These are phyloP conservation scores for Vitis rotundifolia DNA, from an alignment of 164 flowering plant genomes.

Conservation along the genomic window DNA sequence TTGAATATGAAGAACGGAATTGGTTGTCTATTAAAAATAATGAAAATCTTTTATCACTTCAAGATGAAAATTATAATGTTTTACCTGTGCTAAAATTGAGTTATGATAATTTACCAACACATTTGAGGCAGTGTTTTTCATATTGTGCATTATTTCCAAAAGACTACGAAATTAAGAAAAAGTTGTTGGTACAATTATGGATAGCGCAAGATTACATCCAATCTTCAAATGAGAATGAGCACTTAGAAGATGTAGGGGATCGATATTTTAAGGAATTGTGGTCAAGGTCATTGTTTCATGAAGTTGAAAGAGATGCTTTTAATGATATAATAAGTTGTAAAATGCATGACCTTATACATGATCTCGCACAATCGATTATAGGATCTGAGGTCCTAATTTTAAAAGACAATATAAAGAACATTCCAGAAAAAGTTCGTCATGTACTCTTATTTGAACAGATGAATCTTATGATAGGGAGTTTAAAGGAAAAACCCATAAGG, in stretches of 20 bases:
- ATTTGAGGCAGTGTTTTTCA: background rate
- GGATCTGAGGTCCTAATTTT: too few species aligned
- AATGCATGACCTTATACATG: background rate
- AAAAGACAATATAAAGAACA: too few species aligned
- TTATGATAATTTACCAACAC: background rate
- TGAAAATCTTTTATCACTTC: background rate
- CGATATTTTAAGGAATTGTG: background rate
- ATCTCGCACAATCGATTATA: background rate
- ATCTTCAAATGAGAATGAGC: background rate
- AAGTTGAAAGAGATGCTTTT: background rate
- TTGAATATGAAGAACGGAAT: background rate
- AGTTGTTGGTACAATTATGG: background rate
- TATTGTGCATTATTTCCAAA: background rate
- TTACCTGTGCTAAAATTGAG: background rate
- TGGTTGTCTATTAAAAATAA: too few species aligned
- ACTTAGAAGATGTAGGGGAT: background rate
- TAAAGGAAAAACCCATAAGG: too few species aligned
- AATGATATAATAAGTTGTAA: too few species aligned
- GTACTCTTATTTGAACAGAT: too few species aligned
- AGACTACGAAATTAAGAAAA: background rate
- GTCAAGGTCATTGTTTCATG: background rate
- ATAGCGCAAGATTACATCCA: conserved; percentile 3
- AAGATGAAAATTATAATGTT: background rate
- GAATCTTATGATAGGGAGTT: too few species aligned
- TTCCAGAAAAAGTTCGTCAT: too few species aligned